phyloP scores from a whole-genome alignment of 179 eudicot species.

The Camellia oleifera region DNA sequence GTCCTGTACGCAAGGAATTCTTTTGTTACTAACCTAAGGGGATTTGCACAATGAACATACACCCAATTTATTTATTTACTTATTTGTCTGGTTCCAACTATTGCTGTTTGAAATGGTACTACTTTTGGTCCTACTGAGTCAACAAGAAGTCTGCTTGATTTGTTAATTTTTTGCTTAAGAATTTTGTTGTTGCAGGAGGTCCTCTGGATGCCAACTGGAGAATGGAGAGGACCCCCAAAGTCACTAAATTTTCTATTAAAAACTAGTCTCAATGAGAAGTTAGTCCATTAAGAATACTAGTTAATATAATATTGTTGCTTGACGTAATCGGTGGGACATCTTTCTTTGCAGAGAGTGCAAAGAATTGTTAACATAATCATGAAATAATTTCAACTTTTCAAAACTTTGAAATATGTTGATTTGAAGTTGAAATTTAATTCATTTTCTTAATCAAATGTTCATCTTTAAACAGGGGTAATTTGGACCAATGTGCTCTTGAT shows the following conservation, averaged over 20 bases:
- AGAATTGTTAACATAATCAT: background rate
- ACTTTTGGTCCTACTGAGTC: too few species aligned
- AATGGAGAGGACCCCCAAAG: background rate
- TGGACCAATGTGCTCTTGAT: slow-evolving; percentile 91
- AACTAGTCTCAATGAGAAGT: background rate
- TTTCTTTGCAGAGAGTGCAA: too few species aligned
- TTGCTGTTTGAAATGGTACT: too few species aligned
- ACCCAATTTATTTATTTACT: too few species aligned
- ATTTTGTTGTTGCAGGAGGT: background rate
- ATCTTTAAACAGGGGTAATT: slow-evolving; percentile 57
- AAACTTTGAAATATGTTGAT: background rate
- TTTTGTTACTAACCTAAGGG: too few species aligned
- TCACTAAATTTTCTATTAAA: background rate
- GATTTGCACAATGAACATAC: too few species aligned
- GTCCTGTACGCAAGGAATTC: too few species aligned
- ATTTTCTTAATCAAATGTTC: slow-evolving; percentile 6
- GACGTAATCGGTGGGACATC: too few species aligned
- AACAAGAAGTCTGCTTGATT: background rate
- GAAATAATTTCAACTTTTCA: background rate
- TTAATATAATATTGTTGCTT: background rate
- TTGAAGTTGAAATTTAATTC: background rate
- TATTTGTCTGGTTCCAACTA: too few species aligned
- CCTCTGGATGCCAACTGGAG: background rate
- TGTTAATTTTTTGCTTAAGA: background rate
- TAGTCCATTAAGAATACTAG: background rate